Percentiles rank a stretch among this genome's conserved stretches.
phyloP scores from a whole-genome alignment of 2,329 filamentous ascomycete genomes.

The Coniella vitis region DNA sequence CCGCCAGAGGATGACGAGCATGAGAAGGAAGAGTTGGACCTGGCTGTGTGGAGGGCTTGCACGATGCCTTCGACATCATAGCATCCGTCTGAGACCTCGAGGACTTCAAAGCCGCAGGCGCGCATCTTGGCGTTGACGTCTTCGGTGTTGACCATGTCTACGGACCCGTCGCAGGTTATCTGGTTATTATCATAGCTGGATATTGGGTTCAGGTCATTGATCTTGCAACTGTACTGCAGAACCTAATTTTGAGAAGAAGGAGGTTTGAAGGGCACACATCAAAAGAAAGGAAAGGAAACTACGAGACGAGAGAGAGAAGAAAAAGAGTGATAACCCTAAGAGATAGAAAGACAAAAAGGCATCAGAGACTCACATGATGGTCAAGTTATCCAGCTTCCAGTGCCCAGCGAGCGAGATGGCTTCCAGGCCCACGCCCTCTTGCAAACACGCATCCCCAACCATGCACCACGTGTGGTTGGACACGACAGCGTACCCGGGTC shows the following conservation, averaged over 20 bases:
- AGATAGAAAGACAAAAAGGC: too few relatives aligned
- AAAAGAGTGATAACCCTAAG: too few relatives aligned
- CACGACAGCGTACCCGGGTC: slow-evolving; percentile 39
- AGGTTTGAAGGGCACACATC: too few relatives aligned
- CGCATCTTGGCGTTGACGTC: slow-evolving; percentile 49
- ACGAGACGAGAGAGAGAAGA: too few relatives aligned
- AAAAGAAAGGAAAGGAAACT: neutral
- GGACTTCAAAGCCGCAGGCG: slow-evolving; percentile 45
- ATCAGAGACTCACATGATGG: slow-evolving; percentile 29
- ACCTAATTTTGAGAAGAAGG: too few relatives aligned
- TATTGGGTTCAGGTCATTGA: neutral
- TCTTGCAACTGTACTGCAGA: too few relatives aligned
- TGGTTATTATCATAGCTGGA: slow-evolving; percentile 48
- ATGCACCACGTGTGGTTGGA: slow-evolving; percentile 47
- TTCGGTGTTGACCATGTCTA: slow-evolving; percentile 46
- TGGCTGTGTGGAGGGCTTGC: slow-evolving; percentile 35
- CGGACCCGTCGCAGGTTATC: slow-evolving; percentile 48
- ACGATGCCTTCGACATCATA: slow-evolving; percentile 41
- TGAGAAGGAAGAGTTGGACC: slow-evolving; percentile 26
- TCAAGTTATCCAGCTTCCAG: slow-evolving; percentile 43
- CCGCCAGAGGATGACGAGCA: too few relatives aligned
- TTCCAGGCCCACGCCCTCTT: slow-evolving; percentile 49
- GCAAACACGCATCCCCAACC: slow-evolving; percentile 47
- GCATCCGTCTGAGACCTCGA: slow-evolving; percentile 43
- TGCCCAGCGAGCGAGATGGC: slow-evolving; percentile 48